A percentile compares a stretch with the other conserved stretches of the same genome.
phyloP scores from a whole-genome alignment of 148 eudicot genomes.

The Camellia lanceoleosa region DNA sequence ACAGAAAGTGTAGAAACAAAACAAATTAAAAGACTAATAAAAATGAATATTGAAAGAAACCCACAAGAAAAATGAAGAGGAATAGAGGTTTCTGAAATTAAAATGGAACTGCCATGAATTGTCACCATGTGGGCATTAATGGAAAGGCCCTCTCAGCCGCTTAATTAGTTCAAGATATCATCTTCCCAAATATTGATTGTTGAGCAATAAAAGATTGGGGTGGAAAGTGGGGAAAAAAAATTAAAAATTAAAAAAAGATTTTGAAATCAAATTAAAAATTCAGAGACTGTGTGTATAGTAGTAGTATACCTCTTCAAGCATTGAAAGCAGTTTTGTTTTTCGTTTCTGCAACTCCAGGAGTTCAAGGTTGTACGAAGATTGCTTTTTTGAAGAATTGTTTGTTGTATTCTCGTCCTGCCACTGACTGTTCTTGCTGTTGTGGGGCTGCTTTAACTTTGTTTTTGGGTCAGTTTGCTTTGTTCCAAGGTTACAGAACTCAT shows the following conservation, averaged over 20 bases:
- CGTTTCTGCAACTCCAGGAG: slow-evolving; percentile 73
- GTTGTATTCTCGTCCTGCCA: slow-evolving; percentile 29
- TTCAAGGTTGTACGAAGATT: slow-evolving; percentile 53
- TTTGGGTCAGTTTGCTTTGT: slow-evolving; percentile 35
- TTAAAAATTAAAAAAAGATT: neutral
- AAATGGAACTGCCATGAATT: slow-evolving; percentile 32
- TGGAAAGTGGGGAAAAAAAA: neutral
- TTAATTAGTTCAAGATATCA: slow-evolving; percentile 43
- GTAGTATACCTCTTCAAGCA: slow-evolving; percentile 83
- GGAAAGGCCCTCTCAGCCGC: slow-evolving; percentile 38
- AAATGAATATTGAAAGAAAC: neutral
- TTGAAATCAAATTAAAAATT: neutral
- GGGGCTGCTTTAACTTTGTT: slow-evolving; percentile 30
- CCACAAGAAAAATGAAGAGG: neutral
- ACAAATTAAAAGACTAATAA: neutral
- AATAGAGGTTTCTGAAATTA: slow-evolving; percentile 26
- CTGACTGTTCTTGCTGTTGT: slow-evolving; percentile 23
- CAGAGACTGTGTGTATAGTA: neutral
- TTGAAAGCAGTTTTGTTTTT: slow-evolving; percentile 64
- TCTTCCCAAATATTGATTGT: neutral
- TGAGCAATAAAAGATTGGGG: neutral
- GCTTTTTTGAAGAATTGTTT: slow-evolving; percentile 31
- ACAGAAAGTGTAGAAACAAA: neutral
- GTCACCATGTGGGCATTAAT: slow-evolving; percentile 69
- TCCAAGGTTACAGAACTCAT: slow-evolving; percentile 76